Evolutionary conservation across 495 filamentous ascomycete species (phyloP), one percentile per base, ranked within the genome.

Genomic region (Hypoxylon crocopeplum): DNA sequence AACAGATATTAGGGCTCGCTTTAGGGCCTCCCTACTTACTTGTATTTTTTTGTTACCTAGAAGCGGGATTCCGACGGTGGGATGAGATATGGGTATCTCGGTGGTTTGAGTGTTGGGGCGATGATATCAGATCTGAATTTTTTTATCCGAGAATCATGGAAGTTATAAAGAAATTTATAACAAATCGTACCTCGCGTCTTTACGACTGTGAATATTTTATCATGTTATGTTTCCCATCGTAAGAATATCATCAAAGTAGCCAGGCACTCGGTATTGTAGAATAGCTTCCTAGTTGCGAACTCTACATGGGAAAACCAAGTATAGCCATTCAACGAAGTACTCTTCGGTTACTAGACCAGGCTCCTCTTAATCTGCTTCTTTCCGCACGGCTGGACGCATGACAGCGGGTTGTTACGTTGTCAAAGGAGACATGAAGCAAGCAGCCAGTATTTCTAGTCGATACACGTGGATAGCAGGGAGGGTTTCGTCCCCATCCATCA

Each of bases 101-200:
- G 53, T 6, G 42, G 24, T 34, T 55, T 59, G 19, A 49, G 49
- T 39, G 25, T 22, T 22, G 19, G 36, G 24, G 38, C n/a, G 54
- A 22, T 58, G 54, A 59, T 64, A 64, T 64, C 54, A 64, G 52
- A 56, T 44, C 44, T 20, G 33, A 52, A n/a, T 39, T 63, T 58
- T 49, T 49, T 29, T 41, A 16, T 15, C 33, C 48, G 27, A 37
- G 15, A 30, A 34, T 39, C n/a, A 48, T 46, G 42, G 41, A 56
- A 64, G 48, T 63, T 64, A 59, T 59, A 59, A 64, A 50, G 42
- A 56, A 58, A 38, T 52, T 57, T 63, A 58, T 53, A 63, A 54
- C 48, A 63, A 44, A 27, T 37, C 17, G 5, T 27, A 33, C 33
- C 33, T 7, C 13, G 7, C 25, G 2, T 24, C 24, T 38, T 13